Base-by-base conservation (phyloP, 2,329 filamentous ascomycete genomes). In the Stachybotrys echinatus region DNA sequence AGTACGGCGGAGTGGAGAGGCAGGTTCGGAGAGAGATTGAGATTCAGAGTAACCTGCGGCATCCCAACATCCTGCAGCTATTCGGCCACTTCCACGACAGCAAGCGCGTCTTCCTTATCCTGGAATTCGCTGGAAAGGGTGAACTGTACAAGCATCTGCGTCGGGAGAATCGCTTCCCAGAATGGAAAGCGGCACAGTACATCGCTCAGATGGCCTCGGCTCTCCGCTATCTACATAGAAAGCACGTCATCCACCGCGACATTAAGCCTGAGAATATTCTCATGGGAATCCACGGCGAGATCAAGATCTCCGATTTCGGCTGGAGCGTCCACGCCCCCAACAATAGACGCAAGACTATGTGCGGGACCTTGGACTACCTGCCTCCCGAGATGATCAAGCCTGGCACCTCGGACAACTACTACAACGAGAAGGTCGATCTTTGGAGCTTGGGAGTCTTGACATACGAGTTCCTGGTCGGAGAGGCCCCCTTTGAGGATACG, bases 181-280 rank as follows among this genome's bases (percentile, higher is more conserved):
- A 94, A 69, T 88, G 85, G 81, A 89, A 90, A 66, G 88, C 89
- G 6, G 88, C 89, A 17, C 85, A 90, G 70, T 95, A 92, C 66
- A 84, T 92, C 57, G 89, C 89, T 4, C 89, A 95, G 70, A 92
- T 94, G 87, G 88, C 88, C 17, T 85, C 86, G 38, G 90, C 91
- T 1, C 74, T 96, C 58, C 85, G 86, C 58, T 97, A 96, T 65
- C 80, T 96, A 43, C 92, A 96, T 75, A 90, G 90, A 67, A 97
- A 97, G 75, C 91, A 96, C 68, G 89, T 97, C 59, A 97, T 97
- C 74, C 92, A 97, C 71, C 82, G 92, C 52, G 92, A 97, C 62
- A 97, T 97, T 74, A 97, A 97, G 75, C 92, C 92, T 3, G 92
- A 97, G 72, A 97, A 97, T 63, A 97, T 97, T 56, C 80, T 97